Conservation (phyloP, 176 grass and related monocot genomes). For the Chloris gayana region DNA sequence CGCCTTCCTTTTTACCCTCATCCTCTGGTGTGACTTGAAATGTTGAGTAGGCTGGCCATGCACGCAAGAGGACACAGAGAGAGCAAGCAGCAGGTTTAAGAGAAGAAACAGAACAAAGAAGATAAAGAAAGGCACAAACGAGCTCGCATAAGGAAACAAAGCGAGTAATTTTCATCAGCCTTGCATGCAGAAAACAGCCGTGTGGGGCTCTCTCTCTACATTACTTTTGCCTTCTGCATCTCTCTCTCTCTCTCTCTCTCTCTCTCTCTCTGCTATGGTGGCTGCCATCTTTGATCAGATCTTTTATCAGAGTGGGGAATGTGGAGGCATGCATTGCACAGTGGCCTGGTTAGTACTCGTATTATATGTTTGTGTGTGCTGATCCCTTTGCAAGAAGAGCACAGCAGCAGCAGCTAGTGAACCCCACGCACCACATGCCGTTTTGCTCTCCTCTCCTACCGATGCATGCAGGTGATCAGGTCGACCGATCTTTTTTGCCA, state of each 20-base stretch:
- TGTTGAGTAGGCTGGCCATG: constrained; percentile 3
- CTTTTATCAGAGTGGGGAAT: constrained; percentile 63
- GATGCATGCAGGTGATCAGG: constrained; percentile 26
- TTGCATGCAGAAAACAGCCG: constrained; percentile 36
- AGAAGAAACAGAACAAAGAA: background rate
- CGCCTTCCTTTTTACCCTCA: constrained; percentile 18
- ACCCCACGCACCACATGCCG: constrained; percentile 55
- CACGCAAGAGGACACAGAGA: background rate
- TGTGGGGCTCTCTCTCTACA: background rate
- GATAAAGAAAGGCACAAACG: constrained; percentile 26
- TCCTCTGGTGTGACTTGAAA: constrained; percentile 1
- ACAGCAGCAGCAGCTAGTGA: background rate
- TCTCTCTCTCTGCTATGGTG: constrained; percentile 16
- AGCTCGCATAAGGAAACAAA: constrained; percentile 49
- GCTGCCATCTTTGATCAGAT: constrained; percentile 65
- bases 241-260: constrained; percentile 13
- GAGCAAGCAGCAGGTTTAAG: background rate
- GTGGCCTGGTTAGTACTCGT: constrained; percentile 36
- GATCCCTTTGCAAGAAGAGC: constrained; percentile 48
- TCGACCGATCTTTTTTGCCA: constrained; percentile 39
- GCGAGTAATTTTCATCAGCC: constrained; percentile 50
- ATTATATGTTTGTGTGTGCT: constrained; percentile 55
- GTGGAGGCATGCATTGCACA: constrained; percentile 76
- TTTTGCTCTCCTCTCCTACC: constrained; percentile 47
- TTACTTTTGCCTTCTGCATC: no score